Percentiles rank a stretch among this genome's conserved stretches.
Conservation (phyloP, 371 early-diverging fungal genomes). For the Smittium mucronatum region DNA sequence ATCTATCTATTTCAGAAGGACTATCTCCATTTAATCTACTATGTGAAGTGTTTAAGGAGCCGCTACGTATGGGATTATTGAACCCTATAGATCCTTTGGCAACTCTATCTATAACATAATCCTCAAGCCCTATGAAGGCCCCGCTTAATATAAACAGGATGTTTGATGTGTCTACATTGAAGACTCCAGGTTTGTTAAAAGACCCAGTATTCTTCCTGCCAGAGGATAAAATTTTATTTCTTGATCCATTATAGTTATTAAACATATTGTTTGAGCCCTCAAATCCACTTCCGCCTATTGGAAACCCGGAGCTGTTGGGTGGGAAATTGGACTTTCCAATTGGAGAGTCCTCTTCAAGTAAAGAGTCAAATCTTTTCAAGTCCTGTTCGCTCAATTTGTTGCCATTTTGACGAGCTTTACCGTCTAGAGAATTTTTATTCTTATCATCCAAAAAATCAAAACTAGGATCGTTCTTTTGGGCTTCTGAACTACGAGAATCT, state of each 20-base stretch:
- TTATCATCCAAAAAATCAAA: neutral
- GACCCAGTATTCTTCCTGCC: neutral
- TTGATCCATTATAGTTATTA: neutral
- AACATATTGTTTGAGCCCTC: neutral
- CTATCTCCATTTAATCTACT: neutral
- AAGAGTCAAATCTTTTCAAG: neutral
- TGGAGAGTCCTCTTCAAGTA: neutral
- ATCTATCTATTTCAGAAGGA: neutral
- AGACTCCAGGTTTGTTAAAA: constrained; percentile 54
- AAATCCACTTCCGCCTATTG: neutral
- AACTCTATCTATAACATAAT: constrained; percentile 58
- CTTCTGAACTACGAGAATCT: neutral
- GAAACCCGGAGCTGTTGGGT: neutral
- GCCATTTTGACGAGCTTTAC: neutral
- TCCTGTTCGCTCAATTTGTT: neutral
- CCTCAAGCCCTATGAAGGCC: constrained; percentile 81
- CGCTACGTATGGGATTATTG: constrained; percentile 41
- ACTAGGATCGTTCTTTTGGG: neutral
- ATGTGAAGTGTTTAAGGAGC: neutral
- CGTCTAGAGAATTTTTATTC: neutral
- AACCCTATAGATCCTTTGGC: constrained; percentile 72
- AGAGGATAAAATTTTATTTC: neutral
- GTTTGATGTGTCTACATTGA: constrained; percentile 78
- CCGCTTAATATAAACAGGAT: constrained; percentile 83
- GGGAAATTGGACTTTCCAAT: neutral